Base-by-base conservation (phyloP, 176 grass and related monocot species). In the Oryza rufipogon region DNA sequence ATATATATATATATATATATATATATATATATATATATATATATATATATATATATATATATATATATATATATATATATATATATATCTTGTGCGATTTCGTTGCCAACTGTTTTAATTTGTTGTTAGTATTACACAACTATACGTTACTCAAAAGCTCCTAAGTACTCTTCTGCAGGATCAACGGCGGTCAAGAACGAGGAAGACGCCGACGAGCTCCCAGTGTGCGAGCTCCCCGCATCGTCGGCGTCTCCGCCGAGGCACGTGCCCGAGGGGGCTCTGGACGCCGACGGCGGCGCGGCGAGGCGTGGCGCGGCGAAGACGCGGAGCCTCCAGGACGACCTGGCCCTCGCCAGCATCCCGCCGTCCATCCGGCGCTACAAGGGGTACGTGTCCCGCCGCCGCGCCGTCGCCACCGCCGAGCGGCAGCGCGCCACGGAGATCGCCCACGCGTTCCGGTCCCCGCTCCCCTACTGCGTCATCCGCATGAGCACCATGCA, bases 401-500 rank as follows among this genome's bases (percentile, higher is more conserved):
- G 88, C 23, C 81, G 78, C 6, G 60, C 84, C 72, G 86, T 90
- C 75, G 80, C 92, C 23, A 65, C 81, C 82, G 75, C 82, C 19
- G 91, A 95, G 84, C 91, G 83, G 82, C 66, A 87, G 74, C 88
- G 86, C 32, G 92, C 85, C 15, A 73, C 83, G 83, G 82, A 90
- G 82, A 80, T 90, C 6, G 95, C 95, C 17, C 49, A 80, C 60
- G 81, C 89, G 58, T 97, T 97, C 83, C 87, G 86, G 52, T 95
- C 95, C 48, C 25, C 89, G 66, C 90, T 91, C 28, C 95, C 92
- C 14, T 97, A 63, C 86, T 89, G 90, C 71, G 87, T 97, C 70
- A 48, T 97, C 39, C 79, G 87, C 32, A 91, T 97, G 95, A 88
- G 82, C 63, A 64, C 89, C 26, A 87, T 90, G 78, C 84, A 91